A percentile compares a stretch with the other conserved stretches of the same genome.
Conservation (phyloP, 441 rosid genomes). For the Manihot esculenta region DNA sequence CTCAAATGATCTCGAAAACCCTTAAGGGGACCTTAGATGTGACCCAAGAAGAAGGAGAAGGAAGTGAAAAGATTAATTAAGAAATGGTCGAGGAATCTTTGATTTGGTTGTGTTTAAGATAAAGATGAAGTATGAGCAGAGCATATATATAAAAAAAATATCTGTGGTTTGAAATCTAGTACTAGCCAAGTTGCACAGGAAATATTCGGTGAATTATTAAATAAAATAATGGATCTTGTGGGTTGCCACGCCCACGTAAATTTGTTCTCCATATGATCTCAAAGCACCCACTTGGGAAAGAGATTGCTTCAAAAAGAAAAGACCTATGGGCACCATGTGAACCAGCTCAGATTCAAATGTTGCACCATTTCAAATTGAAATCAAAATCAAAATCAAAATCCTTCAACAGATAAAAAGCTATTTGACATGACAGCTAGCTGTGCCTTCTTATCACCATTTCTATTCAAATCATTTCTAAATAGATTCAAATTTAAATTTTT, state of each 20-base stretch:
- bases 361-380: not conserved
- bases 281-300: slow-evolving; percentile 8
- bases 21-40: not conserved
- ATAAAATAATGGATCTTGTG: slow-evolving; percentile 19
- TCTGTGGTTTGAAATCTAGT: slow-evolving; percentile 24
- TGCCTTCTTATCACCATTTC: slow-evolving; percentile 7
- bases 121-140: too few relatives aligned
- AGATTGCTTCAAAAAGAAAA: slow-evolving; percentile 10
- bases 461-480: not conserved
- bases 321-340: not conserved
- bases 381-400: not conserved
- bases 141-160: not conserved
- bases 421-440: not conserved
- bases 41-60: not conserved
- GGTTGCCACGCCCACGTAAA: slow-evolving; percentile 31
- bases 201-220: slow-evolving; percentile 30
- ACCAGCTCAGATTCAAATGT: slow-evolving; percentile 16
- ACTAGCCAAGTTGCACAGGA: slow-evolving; percentile 12
- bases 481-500: too few relatives aligned
- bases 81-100: slow-evolving; percentile 4
- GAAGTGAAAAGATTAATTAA: not conserved
- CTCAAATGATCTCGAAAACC: too few relatives aligned
- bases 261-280: slow-evolving; percentile 15
- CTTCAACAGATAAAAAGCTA: not conserved
- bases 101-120: too few relatives aligned